Base-by-base conservation (phyloP, 257 asterid species). In the Solanum okadae region DNA sequence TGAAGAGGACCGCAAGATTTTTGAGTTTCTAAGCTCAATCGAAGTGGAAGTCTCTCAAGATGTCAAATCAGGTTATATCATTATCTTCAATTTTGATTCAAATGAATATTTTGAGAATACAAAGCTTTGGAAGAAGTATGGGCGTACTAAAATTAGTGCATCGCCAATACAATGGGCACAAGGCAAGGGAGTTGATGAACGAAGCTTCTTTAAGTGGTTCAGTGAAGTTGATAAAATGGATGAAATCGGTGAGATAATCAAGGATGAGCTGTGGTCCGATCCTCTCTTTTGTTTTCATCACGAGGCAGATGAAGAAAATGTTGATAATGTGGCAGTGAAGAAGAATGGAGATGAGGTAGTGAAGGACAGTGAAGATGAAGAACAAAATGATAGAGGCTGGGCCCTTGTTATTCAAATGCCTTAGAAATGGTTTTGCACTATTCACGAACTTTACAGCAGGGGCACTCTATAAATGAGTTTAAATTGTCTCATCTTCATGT, bases 21-120 rank as follows among this genome's bases (percentile, higher is more conserved):
- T 94, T 94, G 94, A 95, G 96, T 90, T 93, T 89, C 92, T 97
- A 65, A 90, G 83, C 61, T 91, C 95, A 89, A 95, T 96, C 82
- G 94, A 95, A 92, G 98, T 94, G 88, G 98, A 96, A 91, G 96
- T 95, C 70, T 94, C 90, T 88, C 91, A 93, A 89, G 98, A 97
- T 90, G 98, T 96, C 89, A 97, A 94, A 91, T 95, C 96, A 86
- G 99, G 98, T 83, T 96, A 94, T 92, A 91, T 96, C 78, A 94
- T 97, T 59, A 88, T 95, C 42, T 95, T 97, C 75, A 97, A 86
- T 91, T 96, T 96, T 93, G 93, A 91, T 37, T 89, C 98, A 87
- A 96, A 95, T 73, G 98, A 98, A 11, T 95, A 90, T 87, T 95
- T 97, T 61, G 98, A 95, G 92, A 94, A 97, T 89, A 38, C 94